Base-by-base conservation (phyloP, 2,329 filamentous ascomycete species). In the Colletotrichum limetticola region DNA sequence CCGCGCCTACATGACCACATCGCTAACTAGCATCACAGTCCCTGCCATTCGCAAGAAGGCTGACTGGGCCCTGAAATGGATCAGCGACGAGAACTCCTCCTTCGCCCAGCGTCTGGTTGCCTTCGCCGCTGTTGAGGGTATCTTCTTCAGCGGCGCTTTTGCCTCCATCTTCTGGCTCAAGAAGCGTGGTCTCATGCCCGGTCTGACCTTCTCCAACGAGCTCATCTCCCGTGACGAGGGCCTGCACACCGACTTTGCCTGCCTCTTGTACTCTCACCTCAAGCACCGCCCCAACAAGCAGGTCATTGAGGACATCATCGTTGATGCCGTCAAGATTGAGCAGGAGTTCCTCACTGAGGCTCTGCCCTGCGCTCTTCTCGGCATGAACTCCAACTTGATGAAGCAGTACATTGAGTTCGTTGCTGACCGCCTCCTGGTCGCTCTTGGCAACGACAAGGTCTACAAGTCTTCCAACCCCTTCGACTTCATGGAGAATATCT, bases 401-500 rank as follows among this genome's bases (percentile, higher is more conserved):
- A 97, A 97, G 90, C 96, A 98, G 87, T 99, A 99, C 89, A 99
- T 99, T 78, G 97, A 99, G 91, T 99, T 99, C 79, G 97, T 99
- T 61, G 97, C 97, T 76, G 97, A 99, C 84, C 94, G 97, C 79
- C 93, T 99, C 46, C 91, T 99, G 46, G 88, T 98, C 72, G 92
- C 97, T 37, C 93, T 99, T 59, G 97, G 97, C 80, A 98, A 98
- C 85, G 90, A 94, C 79, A 98, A 98, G 90, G 89, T 94, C 79
- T 99, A 97, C 91, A 94, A 97, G 82, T 88, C 93, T 30, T 91
- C 92, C 83, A 99, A 99, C 88, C 97, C 97, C 82, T 99, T 99
- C 83, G 97, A 99, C 89, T 99, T 99, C 86, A 99, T 99, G 97
- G 97, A 99, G 90, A 98, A 98, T 87, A 99, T 99, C 85, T 98